Evolutionary conservation across 176 grass and related monocot genomes (phyloP), one percentile per base, ranked within the genome.

Genomic region (Paspalum notatum): DNA sequence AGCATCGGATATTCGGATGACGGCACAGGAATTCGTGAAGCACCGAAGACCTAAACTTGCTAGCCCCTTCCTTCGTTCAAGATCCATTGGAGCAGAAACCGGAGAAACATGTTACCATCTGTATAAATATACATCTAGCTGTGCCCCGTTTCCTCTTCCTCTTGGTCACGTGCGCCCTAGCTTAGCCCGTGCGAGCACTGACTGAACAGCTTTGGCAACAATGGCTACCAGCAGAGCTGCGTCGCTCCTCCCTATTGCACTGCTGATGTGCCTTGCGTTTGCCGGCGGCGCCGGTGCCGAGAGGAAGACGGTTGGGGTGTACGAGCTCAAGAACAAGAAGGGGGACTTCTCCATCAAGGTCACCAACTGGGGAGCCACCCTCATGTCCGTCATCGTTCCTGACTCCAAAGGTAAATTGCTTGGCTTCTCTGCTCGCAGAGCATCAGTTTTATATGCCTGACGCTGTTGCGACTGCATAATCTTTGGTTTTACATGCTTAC

Each of bases 321-420:
- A 95, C 25, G 86, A 89, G 86, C 89, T 97, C 78, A 79, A 63
- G 37, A 80, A 56, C 77, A 80, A 80, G 38, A 91, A 89, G 90
- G 88, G 88, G 0, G 90, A 93, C 73, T 98, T 95, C 86, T 98
- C 90, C 66, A 11, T 94, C 50, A 91, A 81, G 80, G 61, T 95
- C 17, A 91, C 90, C 64, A 98, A 98, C 38, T 95, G 90, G 92
- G 95, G 95, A 56, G 92, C 95, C 66, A 88, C 84, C 27, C 82
- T 95, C 13, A 76, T 81, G 63, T 98, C 95, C 18, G 83, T 95
- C 61, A n/a, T 92, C 48, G 71, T 89, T 49, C 95, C 95, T 24
- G 92, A 98, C 66, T 92, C 91, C 64, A 87, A 84, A 88, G 91
- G 94, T 94, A 37, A 32, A 32, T 32, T 1, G 32, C 32, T 32